Base-by-base conservation (phyloP, 176 grass and related monocot genomes). In the Eleusine indica region DNA sequence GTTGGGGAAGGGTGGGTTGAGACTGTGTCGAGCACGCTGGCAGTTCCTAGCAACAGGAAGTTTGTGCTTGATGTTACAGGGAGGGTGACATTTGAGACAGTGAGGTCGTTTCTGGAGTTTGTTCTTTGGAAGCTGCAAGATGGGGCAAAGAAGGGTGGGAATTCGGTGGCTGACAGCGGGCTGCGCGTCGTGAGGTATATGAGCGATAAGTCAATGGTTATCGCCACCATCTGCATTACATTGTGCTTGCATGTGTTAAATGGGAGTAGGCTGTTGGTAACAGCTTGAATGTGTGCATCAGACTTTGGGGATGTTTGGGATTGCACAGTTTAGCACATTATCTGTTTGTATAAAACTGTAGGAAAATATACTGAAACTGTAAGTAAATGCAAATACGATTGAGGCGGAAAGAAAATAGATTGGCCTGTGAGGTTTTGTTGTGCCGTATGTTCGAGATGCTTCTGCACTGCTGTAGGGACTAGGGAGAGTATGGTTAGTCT, bases 51-150 rank as follows among this genome's bases (percentile, higher is more conserved):
- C 70, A 96, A 96, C 83, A 84, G 97, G 88, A 92, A 79, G 28
- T 89, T 99, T 75, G 86, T 96, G 57, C 85, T 99, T 74, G 91
- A 99, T 84, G 93, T 99, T 66, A 96, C 93, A 3, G 97, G 97
- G 60, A 94, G 89, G 71, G 82, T 99, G 13, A 99, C 97, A 21
- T 99, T 96, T 79, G 97, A 99, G 87, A 94, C 93, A 0, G 91
- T 99, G 62, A 83, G 89, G 68, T 99, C 93, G 3, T 99, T 92
- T 77, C 91, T 99, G 17, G 97, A 99, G 62, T 96, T 99, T 76
- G 62, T 84, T n/a, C 37, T 96, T 68, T 99, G 89, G 97, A 96
- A 94, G 80, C 9, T 99, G 41, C 83, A 87, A 3, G 81, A 86
- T 64, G 87, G 78, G 21, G 75, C 86, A 1, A 92, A 57, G 67